Evolutionary conservation across 1,284 basidiomycete species (phyloP), one percentile per base, ranked within the genome.

Genomic region (Ustilago shanxiensis): DNA sequence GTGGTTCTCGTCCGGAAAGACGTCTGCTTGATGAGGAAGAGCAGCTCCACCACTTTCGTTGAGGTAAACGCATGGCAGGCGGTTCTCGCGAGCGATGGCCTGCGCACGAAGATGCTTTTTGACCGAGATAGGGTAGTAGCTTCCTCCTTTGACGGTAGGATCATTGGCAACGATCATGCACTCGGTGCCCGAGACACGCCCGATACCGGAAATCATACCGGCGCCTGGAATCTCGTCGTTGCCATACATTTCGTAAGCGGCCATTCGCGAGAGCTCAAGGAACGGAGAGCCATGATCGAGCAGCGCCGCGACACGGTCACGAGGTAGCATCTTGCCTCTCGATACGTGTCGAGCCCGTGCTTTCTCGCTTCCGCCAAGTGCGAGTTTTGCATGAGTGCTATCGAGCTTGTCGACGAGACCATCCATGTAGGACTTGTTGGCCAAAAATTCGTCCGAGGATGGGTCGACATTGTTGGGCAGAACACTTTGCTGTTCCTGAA

Each of bases 41-140:
- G 95, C 94, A 20, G 95, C 95, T 53, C 95, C 95, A 66, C 95
- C 95, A 29, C 93, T 95, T 87, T 97, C 95, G 75, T 96, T 95
- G 68, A 97, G 89, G 86, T 98, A 98, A 55, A 98, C 90, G 85
- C 95, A 97, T 2, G 95, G 95, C 50, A 98, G 87, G 2, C 91
- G 90, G 86, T 97, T 93, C 87, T 97, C 94, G 67, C 91, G 88
- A 14, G 95, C 95, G 76, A 98, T 92, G 85, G 95, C 93, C 85
- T 98, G 95, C 0, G 95, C 95, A 44, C 95, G 90, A 24, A 98
- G 88, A 84, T 98, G 95, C 87, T 98, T 98, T 90, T 97, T 98
- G 77, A 95, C 93, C 10, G 95, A 95, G 68, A 98, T 88, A 14
- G 95, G 95, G 85, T 95, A 95, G 59, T 80, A 82, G 41, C 75